Conservation (phyloP, 2,329 filamentous ascomycete genomes). For the Elsinoe australis region DNA sequence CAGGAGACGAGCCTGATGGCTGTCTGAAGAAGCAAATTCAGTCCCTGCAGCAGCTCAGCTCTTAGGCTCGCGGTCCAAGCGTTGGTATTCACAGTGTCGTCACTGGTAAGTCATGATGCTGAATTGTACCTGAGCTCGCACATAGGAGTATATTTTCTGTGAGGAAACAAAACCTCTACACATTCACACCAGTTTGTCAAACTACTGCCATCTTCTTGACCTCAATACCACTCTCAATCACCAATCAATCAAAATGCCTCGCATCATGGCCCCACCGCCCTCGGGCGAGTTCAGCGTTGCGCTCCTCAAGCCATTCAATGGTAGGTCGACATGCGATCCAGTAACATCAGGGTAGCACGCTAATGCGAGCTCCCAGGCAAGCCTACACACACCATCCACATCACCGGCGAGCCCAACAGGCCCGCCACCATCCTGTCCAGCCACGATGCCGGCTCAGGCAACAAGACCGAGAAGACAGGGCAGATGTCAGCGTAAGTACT, state of each 20-base stretch:
- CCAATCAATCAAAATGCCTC: conserved; percentile 26
- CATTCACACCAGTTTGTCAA: background rate
- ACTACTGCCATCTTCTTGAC: background rate
- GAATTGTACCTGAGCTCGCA: background rate
- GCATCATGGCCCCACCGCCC: conserved; percentile 31
- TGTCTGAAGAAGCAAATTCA: no score
- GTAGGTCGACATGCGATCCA: conserved; percentile 17
- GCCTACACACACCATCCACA: conserved; percentile 31
- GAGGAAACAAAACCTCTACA: background rate
- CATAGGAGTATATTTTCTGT: conserved; percentile 6
- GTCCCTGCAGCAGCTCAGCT: no score
- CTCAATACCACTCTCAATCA: background rate
- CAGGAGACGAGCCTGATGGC: no score
- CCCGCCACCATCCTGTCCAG: conserved; percentile 31
- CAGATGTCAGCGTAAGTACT: conserved; percentile 30
- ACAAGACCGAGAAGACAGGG: conserved; percentile 34
- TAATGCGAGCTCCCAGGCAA: conserved; percentile 23
- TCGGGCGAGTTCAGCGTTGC: conserved; percentile 31
- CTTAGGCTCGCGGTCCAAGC: background rate
- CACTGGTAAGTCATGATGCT: background rate
- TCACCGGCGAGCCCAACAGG: conserved; percentile 37
- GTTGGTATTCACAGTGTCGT: background rate
- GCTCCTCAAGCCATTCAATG: conserved; percentile 31
- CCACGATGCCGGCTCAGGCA: conserved; percentile 27
- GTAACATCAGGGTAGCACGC: background rate